Base-by-base conservation (phyloP, 2,329 filamentous ascomycete species). In the Myriosclerotinia scirpicola region DNA sequence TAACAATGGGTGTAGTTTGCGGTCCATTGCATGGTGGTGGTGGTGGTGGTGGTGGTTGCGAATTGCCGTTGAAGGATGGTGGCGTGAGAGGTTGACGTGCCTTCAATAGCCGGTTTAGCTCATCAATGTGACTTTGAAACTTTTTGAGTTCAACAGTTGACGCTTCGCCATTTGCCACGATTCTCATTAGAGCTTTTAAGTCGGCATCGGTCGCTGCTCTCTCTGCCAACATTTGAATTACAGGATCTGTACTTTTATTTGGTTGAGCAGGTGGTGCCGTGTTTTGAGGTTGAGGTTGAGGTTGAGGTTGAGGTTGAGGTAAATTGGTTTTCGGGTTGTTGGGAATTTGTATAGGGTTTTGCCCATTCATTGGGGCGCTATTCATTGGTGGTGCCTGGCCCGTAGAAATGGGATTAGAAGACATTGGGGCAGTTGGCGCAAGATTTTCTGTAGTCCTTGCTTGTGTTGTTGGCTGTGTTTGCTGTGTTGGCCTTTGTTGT, bases 81-180 rank as follows among this genome's bases (percentile, higher is more conserved):
- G 69, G 69, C 2, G 66, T 63, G 83, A 83, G 48, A 85, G 78
- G 70, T 87, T 89, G 20, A 84, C 86, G 48, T 83, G 82, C 15
- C 84, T 86, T 76, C 84, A 88, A 75, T 84, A 88, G 69, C 82
- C 84, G 83, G 79, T 70, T 93, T 66, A 95, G 84, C 75, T 92
- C 87, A 73, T 93, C 90, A 69, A 95, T 95, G 53, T 95, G 91
- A 59, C 83, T 84, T 75, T 95, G 91, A 72, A 95, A 95, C 69
- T 88, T 85, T 56, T 87, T 86, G 15, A 95, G 79, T 75, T 95
- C 90, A 17, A 87, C 84, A 48, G 86, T 84, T 15, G 85, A 87
- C 0, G 91, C 91, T 71, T 89, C 84, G 1, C 91, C 91, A 38
- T 88, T 87, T 0, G 91, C 91, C 0, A 95, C 91, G 64, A 91